Evolutionary conservation across 306 rosid genomes (phyloP).

Genomic region (Datisca glomerata): DNA sequence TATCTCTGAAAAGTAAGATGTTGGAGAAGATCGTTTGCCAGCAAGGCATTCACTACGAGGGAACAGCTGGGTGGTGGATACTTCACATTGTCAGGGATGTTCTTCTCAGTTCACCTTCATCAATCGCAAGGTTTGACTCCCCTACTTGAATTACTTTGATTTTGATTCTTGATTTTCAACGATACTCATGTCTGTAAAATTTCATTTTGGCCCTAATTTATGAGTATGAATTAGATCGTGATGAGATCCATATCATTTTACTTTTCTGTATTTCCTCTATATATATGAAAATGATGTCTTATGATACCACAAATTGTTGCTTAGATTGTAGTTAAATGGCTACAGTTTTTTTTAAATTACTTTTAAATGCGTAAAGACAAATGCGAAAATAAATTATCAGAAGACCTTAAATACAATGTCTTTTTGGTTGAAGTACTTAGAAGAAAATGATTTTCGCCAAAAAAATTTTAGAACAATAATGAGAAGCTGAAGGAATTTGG

Average conservation of each 20-base stretch:
- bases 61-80: conserved; percentile 71
- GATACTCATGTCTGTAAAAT: background rate
- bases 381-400: too few species aligned
- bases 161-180: conserved; percentile 3
- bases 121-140: conserved; percentile 74
- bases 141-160: background rate
- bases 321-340: too few species aligned
- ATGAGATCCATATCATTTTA: background rate
- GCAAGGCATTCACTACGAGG: conserved; percentile 73
- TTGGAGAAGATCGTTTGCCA: conserved; percentile 94
- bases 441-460: too few species aligned
- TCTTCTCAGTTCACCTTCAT: conserved; percentile 87
- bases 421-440: too few species aligned
- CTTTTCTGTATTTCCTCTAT: background rate
- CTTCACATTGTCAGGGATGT: conserved; percentile 95
- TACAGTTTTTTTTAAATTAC: too few species aligned
- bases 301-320: too few species aligned
- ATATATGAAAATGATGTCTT: too few species aligned
- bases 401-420: too few species aligned
- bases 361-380: too few species aligned
- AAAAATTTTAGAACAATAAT: too few species aligned
- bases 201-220: conserved; percentile 1
- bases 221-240: background rate
- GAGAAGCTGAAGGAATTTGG: too few species aligned
- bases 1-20: conserved; percentile 24